A percentile compares a stretch with the other conserved stretches of the same genome.
Conservation (phyloP, 1,284 basidiomycete genomes). For the Pterulicium gracile region DNA sequence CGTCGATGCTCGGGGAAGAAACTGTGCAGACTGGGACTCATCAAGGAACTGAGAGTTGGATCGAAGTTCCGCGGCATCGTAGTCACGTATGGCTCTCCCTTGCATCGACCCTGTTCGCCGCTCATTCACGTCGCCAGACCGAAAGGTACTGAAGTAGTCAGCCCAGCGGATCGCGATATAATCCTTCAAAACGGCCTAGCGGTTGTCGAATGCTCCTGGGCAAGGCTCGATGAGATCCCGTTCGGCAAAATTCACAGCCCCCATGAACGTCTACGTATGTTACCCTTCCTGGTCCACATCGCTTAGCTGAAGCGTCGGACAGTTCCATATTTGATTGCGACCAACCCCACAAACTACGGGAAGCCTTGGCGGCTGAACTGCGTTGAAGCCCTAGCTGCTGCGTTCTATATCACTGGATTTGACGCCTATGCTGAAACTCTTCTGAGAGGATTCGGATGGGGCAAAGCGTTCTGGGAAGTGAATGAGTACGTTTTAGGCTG, state of each 20-base stretch:
- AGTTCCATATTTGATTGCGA: conserved; percentile 91
- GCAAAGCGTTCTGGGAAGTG: conserved; percentile 73
- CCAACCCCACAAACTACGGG: conserved; percentile 93
- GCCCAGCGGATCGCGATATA: conserved; percentile 79
- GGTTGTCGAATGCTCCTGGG: conserved; percentile 98
- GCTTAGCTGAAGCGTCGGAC: too few species aligned
- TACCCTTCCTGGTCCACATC: too few species aligned
- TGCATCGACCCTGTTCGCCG: conserved; percentile 4
- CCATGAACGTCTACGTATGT: conserved; percentile 77
- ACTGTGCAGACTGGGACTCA: conserved; percentile 76
- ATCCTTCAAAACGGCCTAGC: conserved; percentile 73
- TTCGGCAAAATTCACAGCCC: conserved; percentile 91
- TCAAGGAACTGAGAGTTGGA: conserved; percentile 78
- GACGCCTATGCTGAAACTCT: conserved; percentile 69
- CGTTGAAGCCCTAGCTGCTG: conserved; percentile 87
- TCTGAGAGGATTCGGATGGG: conserved; percentile 80
- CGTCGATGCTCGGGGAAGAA: conserved; percentile 93
- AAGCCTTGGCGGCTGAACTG: conserved; percentile 89
- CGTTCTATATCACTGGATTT: conserved; percentile 87
- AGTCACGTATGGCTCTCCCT: conserved; percentile 61
- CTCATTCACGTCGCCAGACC: conserved; percentile 45
- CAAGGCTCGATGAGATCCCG: conserved; percentile 87
- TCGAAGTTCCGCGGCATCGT: conserved; percentile 87
- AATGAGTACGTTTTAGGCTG: conserved; percentile 46
- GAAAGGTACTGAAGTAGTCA: conserved; percentile 74